phyloP scores from a whole-genome alignment of 495 filamentous ascomycete genomes.

The Xanthoparmelia taractica region DNA sequence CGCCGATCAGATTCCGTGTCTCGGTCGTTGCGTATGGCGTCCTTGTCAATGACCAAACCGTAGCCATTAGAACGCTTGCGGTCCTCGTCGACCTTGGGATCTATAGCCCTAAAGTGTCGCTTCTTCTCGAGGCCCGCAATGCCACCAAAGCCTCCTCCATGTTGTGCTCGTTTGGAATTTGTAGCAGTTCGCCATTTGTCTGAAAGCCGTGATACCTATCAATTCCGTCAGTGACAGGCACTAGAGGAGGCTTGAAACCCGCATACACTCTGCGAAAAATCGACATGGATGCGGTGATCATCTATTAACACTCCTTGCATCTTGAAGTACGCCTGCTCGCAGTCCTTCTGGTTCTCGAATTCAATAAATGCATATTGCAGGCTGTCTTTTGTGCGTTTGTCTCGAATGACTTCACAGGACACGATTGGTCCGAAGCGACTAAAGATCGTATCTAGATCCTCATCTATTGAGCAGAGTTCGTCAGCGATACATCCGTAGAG shows the following conservation, averaged over 20 bases:
- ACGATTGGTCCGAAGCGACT: conserved; percentile 93
- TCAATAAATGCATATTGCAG: conserved; percentile 98
- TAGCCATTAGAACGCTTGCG: conserved; percentile 46
- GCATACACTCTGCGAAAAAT: conserved; percentile 92
- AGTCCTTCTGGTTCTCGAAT: conserved; percentile 84
- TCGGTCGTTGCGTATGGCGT: conserved; percentile 43
- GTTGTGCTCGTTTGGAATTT: conserved; percentile 67
- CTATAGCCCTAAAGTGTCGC: conserved; percentile 75
- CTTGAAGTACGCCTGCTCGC: conserved; percentile 95
- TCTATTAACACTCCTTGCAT: conserved; percentile 97
- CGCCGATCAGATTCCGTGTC: conserved; percentile 18
- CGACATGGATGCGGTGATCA: conserved; percentile 95
- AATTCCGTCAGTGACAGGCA: neutral
- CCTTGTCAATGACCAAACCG: conserved; percentile 76
- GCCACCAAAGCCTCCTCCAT: conserved; percentile 81
- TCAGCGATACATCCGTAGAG: neutral
- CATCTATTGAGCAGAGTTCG: conserved; percentile 44
- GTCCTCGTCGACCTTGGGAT: conserved; percentile 39
- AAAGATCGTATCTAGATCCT: conserved; percentile 92
- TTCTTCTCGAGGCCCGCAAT: conserved; percentile 79
- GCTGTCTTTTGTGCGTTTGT: conserved; percentile 88
- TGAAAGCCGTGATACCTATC: conserved; percentile 69
- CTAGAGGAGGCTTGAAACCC: conserved; percentile 5
- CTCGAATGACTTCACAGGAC: conserved; percentile 92
- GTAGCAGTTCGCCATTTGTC: conserved; percentile 83